phyloP scores from a whole-genome alignment of 2,329 filamentous ascomycete species.

The Alternaria conjuncta region DNA sequence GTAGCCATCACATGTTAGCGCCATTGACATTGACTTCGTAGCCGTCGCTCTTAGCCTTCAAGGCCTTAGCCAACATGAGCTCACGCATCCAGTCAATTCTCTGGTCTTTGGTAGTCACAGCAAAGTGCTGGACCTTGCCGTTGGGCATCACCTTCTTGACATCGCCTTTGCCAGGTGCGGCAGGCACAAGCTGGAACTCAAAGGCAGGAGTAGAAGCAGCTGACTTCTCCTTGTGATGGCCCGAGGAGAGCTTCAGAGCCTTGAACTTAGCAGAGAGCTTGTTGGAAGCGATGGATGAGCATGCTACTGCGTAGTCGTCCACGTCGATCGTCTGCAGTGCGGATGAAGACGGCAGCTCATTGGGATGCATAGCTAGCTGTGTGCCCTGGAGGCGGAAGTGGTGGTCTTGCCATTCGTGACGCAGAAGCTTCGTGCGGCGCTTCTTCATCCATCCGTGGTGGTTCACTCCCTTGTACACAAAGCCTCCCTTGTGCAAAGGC shows the following conservation, averaged over 20 bases:
- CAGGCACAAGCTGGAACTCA: slow-evolving; percentile 83
- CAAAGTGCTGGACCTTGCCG: slow-evolving; percentile 91
- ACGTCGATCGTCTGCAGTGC: slow-evolving; percentile 83
- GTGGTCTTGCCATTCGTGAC: slow-evolving; percentile 91
- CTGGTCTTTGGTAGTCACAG: slow-evolving; percentile 66
- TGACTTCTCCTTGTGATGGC: slow-evolving; percentile 61
- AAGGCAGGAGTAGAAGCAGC: slow-evolving; percentile 69
- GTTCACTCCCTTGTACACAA: slow-evolving; percentile 59
- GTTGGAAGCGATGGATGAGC: slow-evolving; percentile 76
- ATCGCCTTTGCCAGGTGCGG: slow-evolving; percentile 58
- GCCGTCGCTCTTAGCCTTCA: slow-evolving; percentile 82
- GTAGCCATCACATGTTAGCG: slow-evolving; percentile 31
- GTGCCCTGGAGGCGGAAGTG: slow-evolving; percentile 80
- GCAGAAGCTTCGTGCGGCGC: slow-evolving; percentile 85
- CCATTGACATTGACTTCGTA: slow-evolving; percentile 85
- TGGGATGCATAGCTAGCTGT: slow-evolving; percentile 70
- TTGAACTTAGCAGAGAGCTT: slow-evolving; percentile 91
- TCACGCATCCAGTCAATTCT: slow-evolving; percentile 98
- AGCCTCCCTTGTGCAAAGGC: slow-evolving; percentile 46
- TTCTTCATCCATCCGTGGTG: slow-evolving; percentile 94
- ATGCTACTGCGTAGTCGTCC: slow-evolving; percentile 86
- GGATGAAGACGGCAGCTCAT: slow-evolving; percentile 61
- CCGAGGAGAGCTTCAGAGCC: slow-evolving; percentile 66
- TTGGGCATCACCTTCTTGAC: slow-evolving; percentile 44
- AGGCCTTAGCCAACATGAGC: slow-evolving; percentile 86